Conservation (phyloP, 176 grass and related monocot species). For the Elaeis guineensis region DNA sequence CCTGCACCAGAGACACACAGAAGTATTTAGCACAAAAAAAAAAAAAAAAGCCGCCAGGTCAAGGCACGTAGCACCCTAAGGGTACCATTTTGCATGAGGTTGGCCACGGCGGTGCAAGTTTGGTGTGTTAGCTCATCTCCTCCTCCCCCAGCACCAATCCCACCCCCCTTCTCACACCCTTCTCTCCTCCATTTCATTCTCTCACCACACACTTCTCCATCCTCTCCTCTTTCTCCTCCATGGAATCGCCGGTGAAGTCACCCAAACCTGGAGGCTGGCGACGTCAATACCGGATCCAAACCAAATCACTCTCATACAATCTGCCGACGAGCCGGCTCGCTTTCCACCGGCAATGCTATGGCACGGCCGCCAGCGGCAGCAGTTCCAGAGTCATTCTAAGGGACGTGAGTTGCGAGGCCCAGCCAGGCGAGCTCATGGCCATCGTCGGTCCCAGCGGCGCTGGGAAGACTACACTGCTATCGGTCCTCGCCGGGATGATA, state of each 20-base stretch:
- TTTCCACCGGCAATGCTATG: not conserved
- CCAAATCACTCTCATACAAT: conserved; percentile 50
- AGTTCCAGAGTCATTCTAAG: conserved; percentile 8
- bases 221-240: conserved; percentile 17
- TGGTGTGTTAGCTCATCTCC: conserved; percentile 69
- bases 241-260: conserved; percentile 28
- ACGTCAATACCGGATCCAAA: conserved; percentile 55
- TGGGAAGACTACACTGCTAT: conserved; percentile 82
- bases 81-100: conserved; percentile 8
- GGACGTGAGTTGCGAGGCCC: conserved; percentile 62
- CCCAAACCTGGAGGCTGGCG: conserved; percentile 19
- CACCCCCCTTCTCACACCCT: conserved; percentile 4
- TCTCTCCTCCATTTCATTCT: conserved; percentile 2
- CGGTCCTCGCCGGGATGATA: conserved; percentile 65
- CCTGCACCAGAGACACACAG: not conserved
- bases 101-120: conserved; percentile 17
- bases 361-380: conserved; percentile 4
- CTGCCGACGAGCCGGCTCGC: conserved; percentile 16
- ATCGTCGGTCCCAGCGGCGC: conserved; percentile 85
- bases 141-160: not conserved
- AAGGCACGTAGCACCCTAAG: not conserved
- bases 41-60: no score
- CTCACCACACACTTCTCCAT: not conserved
- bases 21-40: not conserved
- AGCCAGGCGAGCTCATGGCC: conserved; percentile 54